Conservation (phyloP, 1,284 basidiomycete species). For the Butyriboletus appendiculatus region DNA sequence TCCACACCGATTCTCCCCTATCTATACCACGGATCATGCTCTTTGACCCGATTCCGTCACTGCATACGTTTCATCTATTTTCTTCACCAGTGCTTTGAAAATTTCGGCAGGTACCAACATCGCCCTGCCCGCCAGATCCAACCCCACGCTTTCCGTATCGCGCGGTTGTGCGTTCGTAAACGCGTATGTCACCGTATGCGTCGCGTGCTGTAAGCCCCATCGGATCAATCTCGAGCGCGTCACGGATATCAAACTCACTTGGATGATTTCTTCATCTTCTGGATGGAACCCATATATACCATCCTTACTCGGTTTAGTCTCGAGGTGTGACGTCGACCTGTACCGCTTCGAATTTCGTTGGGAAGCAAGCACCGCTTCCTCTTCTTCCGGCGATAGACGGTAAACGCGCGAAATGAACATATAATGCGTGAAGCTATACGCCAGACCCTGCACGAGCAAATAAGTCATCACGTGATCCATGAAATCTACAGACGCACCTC, state of each 20-base stretch:
- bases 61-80: constrained; percentile 39
- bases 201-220: constrained; percentile 52
- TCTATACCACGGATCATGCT: no score
- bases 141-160: constrained; percentile 75
- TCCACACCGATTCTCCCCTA: no score
- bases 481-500: constrained; percentile 47
- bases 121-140: constrained; percentile 76
- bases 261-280: constrained; percentile 77
- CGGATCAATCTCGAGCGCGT: not conserved
- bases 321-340: constrained; percentile 9
- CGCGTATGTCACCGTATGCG: constrained; percentile 62
- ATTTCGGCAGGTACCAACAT: constrained; percentile 63
- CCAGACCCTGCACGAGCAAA: constrained; percentile 50
- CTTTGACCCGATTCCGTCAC: not conserved
- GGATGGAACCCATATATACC: constrained; percentile 80
- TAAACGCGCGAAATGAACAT: constrained; percentile 78
- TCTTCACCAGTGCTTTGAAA: constrained; percentile 42
- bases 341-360: constrained; percentile 25
- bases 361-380: constrained; percentile 37
- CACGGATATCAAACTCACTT: constrained; percentile 42
- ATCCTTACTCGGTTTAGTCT: constrained; percentile 38
- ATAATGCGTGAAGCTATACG: constrained; percentile 70
- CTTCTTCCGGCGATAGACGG: constrained; percentile 62
- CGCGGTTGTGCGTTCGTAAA: constrained; percentile 60
- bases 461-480: not conserved